Conservation (phyloP, 768 basidiomycete species). For the Tricholoma saponaceum region DNA sequence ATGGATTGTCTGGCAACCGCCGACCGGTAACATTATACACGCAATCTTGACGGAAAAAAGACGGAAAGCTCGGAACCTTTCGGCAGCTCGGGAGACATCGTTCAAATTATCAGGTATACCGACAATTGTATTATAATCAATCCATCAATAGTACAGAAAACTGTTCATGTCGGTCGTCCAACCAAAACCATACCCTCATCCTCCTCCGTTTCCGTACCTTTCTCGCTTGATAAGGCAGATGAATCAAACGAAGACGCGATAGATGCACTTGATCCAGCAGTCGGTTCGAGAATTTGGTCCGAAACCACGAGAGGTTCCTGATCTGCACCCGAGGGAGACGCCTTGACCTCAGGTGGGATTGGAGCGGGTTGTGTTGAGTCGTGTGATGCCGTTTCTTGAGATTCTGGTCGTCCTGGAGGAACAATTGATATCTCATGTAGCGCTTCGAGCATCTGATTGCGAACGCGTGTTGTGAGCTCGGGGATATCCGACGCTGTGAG, state of each 20-base stretch:
- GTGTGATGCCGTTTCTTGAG: conserved; percentile 6
- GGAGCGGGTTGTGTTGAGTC: conserved; percentile 5
- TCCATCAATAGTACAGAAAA: neutral
- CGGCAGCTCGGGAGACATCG: neutral
- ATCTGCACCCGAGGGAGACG: neutral
- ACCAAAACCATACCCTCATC: conserved; percentile 84
- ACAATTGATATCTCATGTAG: conserved; percentile 73
- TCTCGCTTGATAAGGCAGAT: conserved; percentile 50
- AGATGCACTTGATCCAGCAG: conserved; percentile 25
- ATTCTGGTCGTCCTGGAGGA: conserved; percentile 20
- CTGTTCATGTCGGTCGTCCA: conserved; percentile 44
- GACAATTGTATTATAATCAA: too few species aligned
- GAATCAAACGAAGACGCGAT: conserved; percentile 31
- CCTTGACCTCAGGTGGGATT: neutral
- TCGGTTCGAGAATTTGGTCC: neutral
- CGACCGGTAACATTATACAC: neutral
- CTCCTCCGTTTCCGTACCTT: conserved; percentile 73
- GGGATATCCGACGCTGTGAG: conserved; percentile 68
- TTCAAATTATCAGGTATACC: too few species aligned
- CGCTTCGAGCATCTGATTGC: conserved; percentile 73
- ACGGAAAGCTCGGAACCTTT: neutral
- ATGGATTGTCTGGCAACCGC: neutral
- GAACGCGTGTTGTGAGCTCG: conserved; percentile 61
- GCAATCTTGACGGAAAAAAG: neutral
- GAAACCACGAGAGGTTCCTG: conserved; percentile 1